Conservation (phyloP, 2,329 filamentous ascomycete species). For the Phaeosphaeria sp. region DNA sequence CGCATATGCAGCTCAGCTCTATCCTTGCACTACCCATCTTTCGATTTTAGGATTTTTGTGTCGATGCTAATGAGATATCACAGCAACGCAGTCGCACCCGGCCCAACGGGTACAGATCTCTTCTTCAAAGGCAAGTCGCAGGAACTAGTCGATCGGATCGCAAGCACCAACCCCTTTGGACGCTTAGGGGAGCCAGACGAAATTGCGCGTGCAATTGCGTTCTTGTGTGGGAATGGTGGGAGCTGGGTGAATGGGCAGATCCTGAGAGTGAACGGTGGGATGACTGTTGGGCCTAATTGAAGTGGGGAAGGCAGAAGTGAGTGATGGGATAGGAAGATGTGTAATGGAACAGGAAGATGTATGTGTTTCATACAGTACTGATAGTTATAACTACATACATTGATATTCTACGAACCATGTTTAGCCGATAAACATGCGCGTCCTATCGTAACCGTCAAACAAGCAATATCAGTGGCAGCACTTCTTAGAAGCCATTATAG, state of each 20-base stretch:
- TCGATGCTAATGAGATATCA: neutral
- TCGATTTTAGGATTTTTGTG: too few species aligned
- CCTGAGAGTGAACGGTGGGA: slow-evolving; percentile 36
- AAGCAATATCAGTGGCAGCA: neutral
- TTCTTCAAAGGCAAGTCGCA: slow-evolving; percentile 56
- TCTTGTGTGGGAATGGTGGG: slow-evolving; percentile 19
- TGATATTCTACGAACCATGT: neutral
- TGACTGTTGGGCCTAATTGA: slow-evolving; percentile 19
- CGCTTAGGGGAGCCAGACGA: slow-evolving; percentile 33
- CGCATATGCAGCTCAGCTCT: too few species aligned
- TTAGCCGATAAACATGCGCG: neutral
- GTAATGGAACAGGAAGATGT: too few species aligned
- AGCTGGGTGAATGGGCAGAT: slow-evolving; percentile 40
- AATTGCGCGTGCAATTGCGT: slow-evolving; percentile 32
- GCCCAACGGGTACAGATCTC: slow-evolving; percentile 63
- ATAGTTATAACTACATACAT: too few species aligned
- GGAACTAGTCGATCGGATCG: slow-evolving; percentile 28
- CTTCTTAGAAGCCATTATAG: slow-evolving; percentile 19
- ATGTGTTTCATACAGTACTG: too few species aligned
- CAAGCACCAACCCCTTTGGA: slow-evolving; percentile 22
- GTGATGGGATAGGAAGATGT: too few species aligned
- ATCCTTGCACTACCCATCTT: neutral
- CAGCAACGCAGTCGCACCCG: slow-evolving; percentile 58
- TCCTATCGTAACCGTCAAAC: neutral
- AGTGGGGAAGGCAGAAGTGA: too few species aligned